Evolutionary conservation across 257 asterid species (phyloP).

Genomic region (Lithospermum erythrorhizon): DNA sequence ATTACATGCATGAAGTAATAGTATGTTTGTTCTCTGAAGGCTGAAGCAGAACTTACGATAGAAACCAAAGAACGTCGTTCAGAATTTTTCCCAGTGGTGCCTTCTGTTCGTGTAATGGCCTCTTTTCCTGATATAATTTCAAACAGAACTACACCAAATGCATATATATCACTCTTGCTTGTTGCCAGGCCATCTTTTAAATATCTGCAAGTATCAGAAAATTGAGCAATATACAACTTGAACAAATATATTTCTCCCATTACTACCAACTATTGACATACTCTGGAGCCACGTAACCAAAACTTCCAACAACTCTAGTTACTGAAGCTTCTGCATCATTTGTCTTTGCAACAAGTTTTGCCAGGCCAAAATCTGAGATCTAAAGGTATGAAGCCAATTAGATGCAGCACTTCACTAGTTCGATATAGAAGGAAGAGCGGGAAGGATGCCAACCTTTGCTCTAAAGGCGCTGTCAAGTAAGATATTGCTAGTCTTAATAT

Average conservation of each 20-base stretch:
- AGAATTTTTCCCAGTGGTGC: conserved; percentile 35
- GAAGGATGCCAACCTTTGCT: conserved; percentile 54
- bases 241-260: neutral
- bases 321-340: conserved; percentile 80
- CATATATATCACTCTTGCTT: conserved; percentile 83
- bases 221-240: conserved; percentile 11
- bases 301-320: conserved; percentile 92
- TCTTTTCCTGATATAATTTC: conserved; percentile 89
- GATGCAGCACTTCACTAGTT: conserved; percentile 9
- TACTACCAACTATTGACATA: conserved; percentile 25
- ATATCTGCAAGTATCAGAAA: conserved; percentile 42
- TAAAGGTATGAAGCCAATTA: conserved; percentile 18
- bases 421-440: conserved; percentile 4
- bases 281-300: conserved; percentile 98
- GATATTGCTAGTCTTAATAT: conserved; percentile 90
- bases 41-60: conserved; percentile 46
- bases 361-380: conserved; percentile 96
- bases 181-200: conserved; percentile 84
- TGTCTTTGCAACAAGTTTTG: conserved; percentile 69
- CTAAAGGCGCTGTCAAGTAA: conserved; percentile 71
- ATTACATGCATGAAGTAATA: neutral
- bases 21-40: neutral
- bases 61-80: conserved; percentile 87
- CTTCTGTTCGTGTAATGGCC: conserved; percentile 46
- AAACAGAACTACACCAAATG: conserved; percentile 84